phyloP scores from a whole-genome alignment of 495 filamentous ascomycete species.

The Umbilicaria muhlenbergii region DNA sequence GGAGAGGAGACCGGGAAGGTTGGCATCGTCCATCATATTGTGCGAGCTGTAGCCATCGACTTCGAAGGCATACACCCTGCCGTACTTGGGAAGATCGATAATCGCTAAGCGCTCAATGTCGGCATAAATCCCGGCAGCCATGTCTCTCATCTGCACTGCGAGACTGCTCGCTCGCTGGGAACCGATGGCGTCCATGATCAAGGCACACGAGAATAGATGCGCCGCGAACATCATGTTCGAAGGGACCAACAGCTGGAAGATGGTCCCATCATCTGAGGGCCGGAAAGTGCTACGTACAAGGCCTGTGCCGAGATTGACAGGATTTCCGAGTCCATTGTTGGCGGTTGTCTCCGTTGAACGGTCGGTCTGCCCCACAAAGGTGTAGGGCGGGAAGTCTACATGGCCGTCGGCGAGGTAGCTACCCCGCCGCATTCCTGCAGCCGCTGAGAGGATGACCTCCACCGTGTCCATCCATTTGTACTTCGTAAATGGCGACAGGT shows the following conservation, averaged over 20 bases:
- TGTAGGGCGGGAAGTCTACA: slow-evolving; percentile 36
- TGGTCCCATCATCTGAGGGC: slow-evolving; percentile 45
- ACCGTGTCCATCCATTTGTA: slow-evolving; percentile 45
- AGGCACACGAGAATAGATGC: slow-evolving; percentile 35
- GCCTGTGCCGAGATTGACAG: slow-evolving; percentile 37
- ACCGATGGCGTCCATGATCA: slow-evolving; percentile 36
- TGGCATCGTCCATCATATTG: slow-evolving; percentile 47
- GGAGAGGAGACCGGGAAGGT: slow-evolving; percentile 39
- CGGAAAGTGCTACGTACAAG: slow-evolving; percentile 48
- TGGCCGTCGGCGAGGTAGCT: slow-evolving; percentile 41
- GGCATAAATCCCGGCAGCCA: slow-evolving; percentile 31
- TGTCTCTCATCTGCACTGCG: slow-evolving; percentile 30
- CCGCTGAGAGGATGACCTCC: slow-evolving; percentile 34
- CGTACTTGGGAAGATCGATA: slow-evolving; percentile 26
- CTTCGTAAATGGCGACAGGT: slow-evolving; percentile 40
- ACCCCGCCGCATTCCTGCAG: slow-evolving; percentile 40
- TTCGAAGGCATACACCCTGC: slow-evolving; percentile 41
- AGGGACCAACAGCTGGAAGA: slow-evolving; percentile 45
- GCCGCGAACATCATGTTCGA: slow-evolving; percentile 53
- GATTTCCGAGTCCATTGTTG: slow-evolving; percentile 45
- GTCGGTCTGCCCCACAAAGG: slow-evolving; percentile 40
- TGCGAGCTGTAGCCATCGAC: slow-evolving; percentile 40
- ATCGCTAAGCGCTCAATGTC: slow-evolving; percentile 38
- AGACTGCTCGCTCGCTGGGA: slow-evolving; percentile 22
- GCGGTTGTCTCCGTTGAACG: slow-evolving; percentile 42